Base-by-base conservation (phyloP, 2,329 filamentous ascomycete genomes). In the Alternaria novae-zelandiae region DNA sequence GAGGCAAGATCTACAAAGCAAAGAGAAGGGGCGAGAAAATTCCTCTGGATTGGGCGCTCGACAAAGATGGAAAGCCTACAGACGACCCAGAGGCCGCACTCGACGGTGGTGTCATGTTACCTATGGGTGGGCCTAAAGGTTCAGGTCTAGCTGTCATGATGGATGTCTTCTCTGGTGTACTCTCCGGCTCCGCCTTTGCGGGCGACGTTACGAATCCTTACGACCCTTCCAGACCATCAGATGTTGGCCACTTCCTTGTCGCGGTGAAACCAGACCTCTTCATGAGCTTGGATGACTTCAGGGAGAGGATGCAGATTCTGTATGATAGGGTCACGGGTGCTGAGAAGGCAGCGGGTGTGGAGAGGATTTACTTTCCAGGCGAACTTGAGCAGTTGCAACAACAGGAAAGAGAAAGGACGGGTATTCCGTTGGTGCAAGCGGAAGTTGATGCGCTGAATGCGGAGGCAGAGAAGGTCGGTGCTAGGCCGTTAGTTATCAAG, bases 71-170 rank as follows among this genome's bases (percentile, higher is more conserved):
- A 0, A 83, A 83, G 7, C 84, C 81, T 10, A 94, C 91, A 0
- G 88, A 90, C 57, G 91, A 96, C 70, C 91, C 93, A 0, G 86
- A 83, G 0, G 85, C 84, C 6, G 93, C 92, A 0, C 80, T 96
- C 3, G 87, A 88, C 21, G 64, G 60, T 5, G 70, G 72, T 23
- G 91, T 94, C 1, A 95, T 96, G 92, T 80, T 95, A 12, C 92
- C 92, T 0, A 94, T 95, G 90, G 92, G 92, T 1, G 92, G 93
- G 0, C 91, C 92, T 0, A 96, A 96, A 77, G 93, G 93, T 0
- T 92, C 89, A 0, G 92, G 87, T 0, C 76, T 96, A 36, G 83
- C 90, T 0, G 87, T 96, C 55, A 95, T 94, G 91, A 96, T 96
- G 93, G 93, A 96, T 74, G 91, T 96, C 2, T 95, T 96, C 74